Percentiles rank a stretch among this genome's conserved stretches.
phyloP scores from a whole-genome alignment of 2,329 filamentous ascomycete genomes.

The Colletotrichum tabaci region DNA sequence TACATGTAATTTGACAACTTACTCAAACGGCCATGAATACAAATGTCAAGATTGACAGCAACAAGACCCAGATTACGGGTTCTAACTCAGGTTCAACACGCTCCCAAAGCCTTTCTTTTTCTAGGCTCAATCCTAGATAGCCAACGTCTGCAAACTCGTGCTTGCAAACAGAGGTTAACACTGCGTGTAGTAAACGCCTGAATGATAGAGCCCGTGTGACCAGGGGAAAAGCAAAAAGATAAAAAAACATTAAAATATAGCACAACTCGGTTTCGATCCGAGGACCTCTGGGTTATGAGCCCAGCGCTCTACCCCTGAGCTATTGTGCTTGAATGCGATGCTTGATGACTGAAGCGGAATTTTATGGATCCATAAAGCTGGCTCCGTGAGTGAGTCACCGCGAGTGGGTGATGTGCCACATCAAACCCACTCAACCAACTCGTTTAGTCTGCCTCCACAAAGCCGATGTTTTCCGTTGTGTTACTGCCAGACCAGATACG shows the following conservation, averaged over 20 bases:
- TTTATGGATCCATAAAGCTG: not conserved
- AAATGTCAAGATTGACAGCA: too few relatives aligned
- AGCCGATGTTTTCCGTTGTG: conserved; percentile 24
- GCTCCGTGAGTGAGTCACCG: conserved; percentile 10
- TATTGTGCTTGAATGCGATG: conserved; percentile 21
- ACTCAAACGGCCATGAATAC: too few relatives aligned
- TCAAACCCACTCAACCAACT: not conserved
- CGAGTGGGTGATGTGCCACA: not conserved
- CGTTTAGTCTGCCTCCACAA: not conserved
- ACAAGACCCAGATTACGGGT: too few relatives aligned
- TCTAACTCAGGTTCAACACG: too few relatives aligned
- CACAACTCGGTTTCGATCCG: conserved; percentile 39
- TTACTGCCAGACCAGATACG: too few relatives aligned
- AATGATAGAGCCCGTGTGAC: too few relatives aligned
- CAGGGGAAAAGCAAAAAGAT: not conserved
- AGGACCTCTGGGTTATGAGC: conserved; percentile 43
- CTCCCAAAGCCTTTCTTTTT: too few relatives aligned
- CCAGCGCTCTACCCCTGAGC: conserved; percentile 43
- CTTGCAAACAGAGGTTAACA: too few relatives aligned
- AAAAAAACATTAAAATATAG: not conserved
- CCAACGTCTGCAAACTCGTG: too few relatives aligned
- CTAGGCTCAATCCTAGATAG: too few relatives aligned
- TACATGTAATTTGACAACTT: too few relatives aligned
- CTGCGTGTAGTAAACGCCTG: not conserved
- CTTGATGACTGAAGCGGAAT: fast-evolving